A percentile compares a stretch with the other conserved stretches of the same genome.
phyloP scores from a whole-genome alignment of 345 rosid genomes.

The Acer yangbiense region DNA sequence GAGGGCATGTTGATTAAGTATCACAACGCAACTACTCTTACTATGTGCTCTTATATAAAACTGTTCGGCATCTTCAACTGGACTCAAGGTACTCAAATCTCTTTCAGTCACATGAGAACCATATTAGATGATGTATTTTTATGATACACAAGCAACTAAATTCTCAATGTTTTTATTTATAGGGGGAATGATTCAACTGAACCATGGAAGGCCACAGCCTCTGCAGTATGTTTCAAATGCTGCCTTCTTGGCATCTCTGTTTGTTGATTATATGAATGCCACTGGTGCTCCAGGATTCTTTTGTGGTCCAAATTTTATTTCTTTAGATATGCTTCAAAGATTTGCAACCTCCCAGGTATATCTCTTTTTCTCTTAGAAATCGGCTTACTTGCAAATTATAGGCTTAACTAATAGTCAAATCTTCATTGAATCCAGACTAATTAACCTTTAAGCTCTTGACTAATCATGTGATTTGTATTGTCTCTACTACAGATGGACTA shows the following conservation, averaged over 20 bases:
- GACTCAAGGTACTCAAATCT: conserved; percentile 52
- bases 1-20: conserved; percentile 80
- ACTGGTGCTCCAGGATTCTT: conserved; percentile 62
- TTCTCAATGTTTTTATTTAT: not conserved
- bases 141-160: not conserved
- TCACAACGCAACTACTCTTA: conserved; percentile 62
- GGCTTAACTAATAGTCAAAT: too few relatives aligned
- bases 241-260: conserved; percentile 76
- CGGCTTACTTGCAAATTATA: too few relatives aligned
- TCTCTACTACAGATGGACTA: conserved; percentile 51
- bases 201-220: conserved; percentile 57
- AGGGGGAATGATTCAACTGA: conserved; percentile 73
- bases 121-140: not conserved
- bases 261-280: conserved; percentile 72
- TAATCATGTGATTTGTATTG: not conserved
- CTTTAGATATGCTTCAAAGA: conserved; percentile 34
- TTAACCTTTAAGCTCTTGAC: too few relatives aligned
- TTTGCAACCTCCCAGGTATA: conserved; percentile 76
- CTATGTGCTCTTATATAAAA: conserved; percentile 82
- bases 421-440: too few relatives aligned
- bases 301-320: conserved; percentile 56
- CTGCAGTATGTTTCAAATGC: conserved; percentile 71
- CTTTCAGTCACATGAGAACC: not conserved
- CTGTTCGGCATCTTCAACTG: conserved; percentile 64
- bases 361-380: too few relatives aligned